phyloP scores from a whole-genome alignment of 148 eudicot genomes.

The Rhododendron griersonianum region DNA sequence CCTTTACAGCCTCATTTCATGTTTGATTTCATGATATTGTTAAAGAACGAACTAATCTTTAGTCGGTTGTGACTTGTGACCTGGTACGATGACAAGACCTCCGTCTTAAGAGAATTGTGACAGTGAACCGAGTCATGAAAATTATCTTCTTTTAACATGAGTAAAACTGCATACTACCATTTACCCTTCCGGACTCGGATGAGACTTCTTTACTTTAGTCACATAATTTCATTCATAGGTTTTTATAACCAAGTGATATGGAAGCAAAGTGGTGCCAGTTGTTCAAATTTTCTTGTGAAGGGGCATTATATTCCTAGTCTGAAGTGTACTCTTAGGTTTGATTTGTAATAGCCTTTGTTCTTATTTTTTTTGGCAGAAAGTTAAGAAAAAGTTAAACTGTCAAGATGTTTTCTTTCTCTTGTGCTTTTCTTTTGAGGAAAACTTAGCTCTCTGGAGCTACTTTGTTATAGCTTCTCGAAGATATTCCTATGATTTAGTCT shows the following conservation, averaged over 20 bases:
- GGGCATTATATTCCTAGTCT: slow-evolving; percentile 21
- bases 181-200: neutral
- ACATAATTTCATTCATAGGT: neutral
- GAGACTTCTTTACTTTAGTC: neutral
- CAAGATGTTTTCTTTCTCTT: neutral
- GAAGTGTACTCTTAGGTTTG: slow-evolving; percentile 2
- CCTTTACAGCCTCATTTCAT: neutral
- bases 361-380: neutral
- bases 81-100: neutral
- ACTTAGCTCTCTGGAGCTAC: neutral
- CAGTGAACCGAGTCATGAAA: neutral
- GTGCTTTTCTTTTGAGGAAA: slow-evolving; percentile 11
- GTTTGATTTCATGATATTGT: neutral
- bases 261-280: neutral
- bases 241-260: neutral
- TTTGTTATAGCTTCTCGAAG: neutral
- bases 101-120: neutral
- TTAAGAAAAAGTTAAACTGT: neutral
- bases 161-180: neutral
- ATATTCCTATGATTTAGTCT: neutral
- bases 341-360: neutral
- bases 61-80: neutral
- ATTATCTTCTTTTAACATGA: neutral
- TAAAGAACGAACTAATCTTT: neutral
- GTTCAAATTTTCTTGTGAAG: neutral